A percentile compares a stretch with the other conserved stretches of the same genome.
phyloP scores from a whole-genome alignment of 2,329 filamentous ascomycete species.

The Paecilomyces formosus region DNA sequence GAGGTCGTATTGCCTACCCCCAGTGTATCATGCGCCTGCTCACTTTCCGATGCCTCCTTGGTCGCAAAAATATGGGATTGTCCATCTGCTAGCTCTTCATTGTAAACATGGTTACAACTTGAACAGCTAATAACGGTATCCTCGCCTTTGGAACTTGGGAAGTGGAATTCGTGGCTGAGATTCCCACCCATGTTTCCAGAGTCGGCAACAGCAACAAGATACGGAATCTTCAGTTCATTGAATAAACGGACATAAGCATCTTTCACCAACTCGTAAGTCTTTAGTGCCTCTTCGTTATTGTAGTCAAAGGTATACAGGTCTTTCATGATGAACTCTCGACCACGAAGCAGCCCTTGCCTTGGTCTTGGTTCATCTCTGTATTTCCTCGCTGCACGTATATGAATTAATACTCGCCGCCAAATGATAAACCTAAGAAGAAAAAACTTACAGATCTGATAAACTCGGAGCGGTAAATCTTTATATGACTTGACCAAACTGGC shows the following conservation, averaged over 20 bases:
- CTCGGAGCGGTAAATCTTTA: slow-evolving; percentile 72
- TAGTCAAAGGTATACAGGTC: slow-evolving; percentile 94
- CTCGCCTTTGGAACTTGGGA: slow-evolving; percentile 71
- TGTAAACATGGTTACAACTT: slow-evolving; percentile 68
- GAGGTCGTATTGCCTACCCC: slow-evolving; percentile 12
- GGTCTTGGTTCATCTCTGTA: slow-evolving; percentile 90
- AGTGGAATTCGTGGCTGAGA: slow-evolving; percentile 91
- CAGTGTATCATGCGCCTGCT: slow-evolving; percentile 13
- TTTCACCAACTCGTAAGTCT: slow-evolving; percentile 71
- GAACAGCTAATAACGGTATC: slow-evolving; percentile 74
- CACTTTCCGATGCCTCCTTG: not conserved
- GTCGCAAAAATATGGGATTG: slow-evolving; percentile 14
- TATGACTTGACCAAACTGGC: slow-evolving; percentile 68
- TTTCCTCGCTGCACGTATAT: slow-evolving; percentile 59
- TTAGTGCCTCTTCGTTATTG: slow-evolving; percentile 58
- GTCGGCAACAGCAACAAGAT: slow-evolving; percentile 78
- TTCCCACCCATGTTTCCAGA: slow-evolving; percentile 95
- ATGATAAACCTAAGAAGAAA: not conserved
- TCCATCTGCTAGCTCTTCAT: slow-evolving; percentile 71
- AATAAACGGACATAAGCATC: slow-evolving; percentile 70
- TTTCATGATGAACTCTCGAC: slow-evolving; percentile 95
- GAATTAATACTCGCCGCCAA: slow-evolving; percentile 1
- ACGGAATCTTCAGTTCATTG: slow-evolving; percentile 72
- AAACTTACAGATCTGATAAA: slow-evolving; percentile 78
- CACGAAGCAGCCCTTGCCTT: slow-evolving; percentile 76